Base-by-base conservation (phyloP, 1,139 yeast genomes). In the Zygotorulaspora mrakii region DNA sequence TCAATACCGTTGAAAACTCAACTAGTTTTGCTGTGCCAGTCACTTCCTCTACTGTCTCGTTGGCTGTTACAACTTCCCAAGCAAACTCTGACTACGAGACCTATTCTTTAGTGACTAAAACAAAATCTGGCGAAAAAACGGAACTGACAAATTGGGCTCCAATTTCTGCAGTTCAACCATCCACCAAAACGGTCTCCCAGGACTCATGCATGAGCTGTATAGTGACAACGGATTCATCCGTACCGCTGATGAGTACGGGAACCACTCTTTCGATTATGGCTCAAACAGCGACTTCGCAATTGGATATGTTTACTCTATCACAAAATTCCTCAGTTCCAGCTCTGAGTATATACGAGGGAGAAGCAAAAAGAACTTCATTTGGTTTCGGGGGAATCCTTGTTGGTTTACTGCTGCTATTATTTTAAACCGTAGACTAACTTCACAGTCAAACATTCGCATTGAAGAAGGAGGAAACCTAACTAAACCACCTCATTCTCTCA, bases 81-180 rank as follows among this genome's bases (percentile, higher is more conserved):
- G n/a, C n/a, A n/a, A n/a, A 9, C 9, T 22, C 20, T 12, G 25
- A 14, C 4, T 17, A 33, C 20, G 29, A 27, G 16, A 33, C 38
- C 5, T 40, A 27, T n/a, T 33, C 29, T 30, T 14, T 37, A n/a
- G 32, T 33, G 5, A 31, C 43, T 4, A 30, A 31, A 16, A 25
- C 33, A 12, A 26, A 18, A 2, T 14, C 16, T 21, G 43, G 40
- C 10, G 16, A 29, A 11, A 17, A 26, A 11, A 32, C 31, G 27
- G 28, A 21, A 2, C 17, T 11, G n/a, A 23, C 35, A 4, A 13
- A 14, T 16, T 28, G 31, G 31, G 17, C 17, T 3, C 9, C 31
- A 7, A 16, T 28, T 14, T 28, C 31, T n/a, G 16, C 31, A 9
- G 31, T 3, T 4, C 20, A 16, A 10, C 16, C 18, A 5, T 28